Base-by-base conservation (phyloP, 176 grass and related monocot species). In the Paspalum notatum region DNA sequence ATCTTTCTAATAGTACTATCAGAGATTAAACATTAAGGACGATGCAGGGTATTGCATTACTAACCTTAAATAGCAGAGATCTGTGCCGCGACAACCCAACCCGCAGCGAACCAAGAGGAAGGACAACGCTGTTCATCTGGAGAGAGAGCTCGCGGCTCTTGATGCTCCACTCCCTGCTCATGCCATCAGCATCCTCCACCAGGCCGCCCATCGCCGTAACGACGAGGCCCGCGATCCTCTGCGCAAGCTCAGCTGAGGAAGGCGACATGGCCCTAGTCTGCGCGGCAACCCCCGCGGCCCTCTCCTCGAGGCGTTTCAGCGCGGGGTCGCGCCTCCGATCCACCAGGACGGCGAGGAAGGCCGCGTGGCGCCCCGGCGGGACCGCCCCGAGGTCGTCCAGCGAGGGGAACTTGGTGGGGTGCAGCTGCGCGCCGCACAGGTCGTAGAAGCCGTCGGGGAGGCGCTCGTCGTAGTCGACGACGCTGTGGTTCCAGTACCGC, bases 61-160 rank as follows among this genome's bases (percentile, higher is more conserved):
- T 75, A 87, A 98, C 95, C 96, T 95, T 99, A 82, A 99, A 99
- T 14, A 99, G 96, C 55, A 99, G 88, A 39, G 96, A 88, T 77
- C 96, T 90, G 57, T 95, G 93, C 9, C 93, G 86, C 8, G 96
- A 95, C 40, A 99, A 84, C 41, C 96, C 96, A 81, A 93, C 39
- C 55, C 64, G 66, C 80, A 99, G 83, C 2, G 40, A 91, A 66
- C 96, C 93, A 80, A 99, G 92, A 68, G 93, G 90, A 78, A 99
- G 91, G 79, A 91, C 87, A 58, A 89, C 70, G 62, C 57, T 90
- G 21, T 91, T 95, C 45, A 88, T 77, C 66, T 63, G 73, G 58
- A 74, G 66, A 49, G 76, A 81, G 11, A 99, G 80, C 57, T 89
- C 52, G 0, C 45, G 72, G 80, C 88, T 93, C 88, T 46, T 88